These are phyloP conservation scores for Globisporangium paroecandrum DNA, from an alignment of 352 stramenopile genomes.

Conservation along the genomic window DNA sequence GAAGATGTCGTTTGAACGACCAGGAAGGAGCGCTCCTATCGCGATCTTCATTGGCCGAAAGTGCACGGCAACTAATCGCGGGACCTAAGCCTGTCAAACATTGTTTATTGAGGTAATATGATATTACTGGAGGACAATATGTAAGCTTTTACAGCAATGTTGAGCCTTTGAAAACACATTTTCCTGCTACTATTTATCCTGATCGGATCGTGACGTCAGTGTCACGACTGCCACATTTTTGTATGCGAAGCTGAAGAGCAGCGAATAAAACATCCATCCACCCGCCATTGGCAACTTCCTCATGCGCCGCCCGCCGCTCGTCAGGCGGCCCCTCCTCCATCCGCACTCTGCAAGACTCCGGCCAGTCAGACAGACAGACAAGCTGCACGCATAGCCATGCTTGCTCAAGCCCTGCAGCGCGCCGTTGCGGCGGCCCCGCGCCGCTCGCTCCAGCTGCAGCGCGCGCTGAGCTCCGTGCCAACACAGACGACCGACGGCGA, in stretches of 20 bases:
- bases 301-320: background rate
- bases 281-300: background rate
- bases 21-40: conserved; percentile 7
- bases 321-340: background rate
- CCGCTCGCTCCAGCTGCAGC: background rate
- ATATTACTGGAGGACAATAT: too few relatives aligned
- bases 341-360: conserved; percentile 2
- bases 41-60: conserved; percentile 12
- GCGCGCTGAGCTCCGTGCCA: conserved; percentile 25
- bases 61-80: too few relatives aligned
- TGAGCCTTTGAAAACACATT: background rate
- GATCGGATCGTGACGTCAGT: background rate
- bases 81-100: too few relatives aligned
- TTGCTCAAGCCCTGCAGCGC: conserved; percentile 10
- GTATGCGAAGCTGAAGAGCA: conserved; percentile 1
- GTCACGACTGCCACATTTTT: background rate
- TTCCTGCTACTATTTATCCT: background rate
- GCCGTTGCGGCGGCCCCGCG: background rate
- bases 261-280: conserved; percentile 1
- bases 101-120: too few relatives aligned
- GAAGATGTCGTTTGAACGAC: background rate
- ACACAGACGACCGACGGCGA: conserved; percentile 29
- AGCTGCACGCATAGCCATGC: background rate
- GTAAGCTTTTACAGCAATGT: background rate
- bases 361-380: background rate